Base-by-base conservation (phyloP, 495 filamentous ascomycete species). In the Aspergillus biplanus region DNA sequence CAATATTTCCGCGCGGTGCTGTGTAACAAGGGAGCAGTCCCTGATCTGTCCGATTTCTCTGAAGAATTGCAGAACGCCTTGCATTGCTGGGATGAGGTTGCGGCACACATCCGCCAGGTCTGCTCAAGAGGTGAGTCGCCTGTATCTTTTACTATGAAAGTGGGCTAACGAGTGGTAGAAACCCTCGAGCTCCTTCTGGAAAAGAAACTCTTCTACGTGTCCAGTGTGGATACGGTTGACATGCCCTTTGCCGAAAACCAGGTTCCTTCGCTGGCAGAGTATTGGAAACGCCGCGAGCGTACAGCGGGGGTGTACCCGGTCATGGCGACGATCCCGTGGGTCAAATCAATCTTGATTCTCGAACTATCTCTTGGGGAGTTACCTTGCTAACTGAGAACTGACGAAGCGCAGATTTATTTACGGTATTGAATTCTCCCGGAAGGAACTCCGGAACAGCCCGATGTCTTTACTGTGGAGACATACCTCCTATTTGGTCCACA, bases 251-350 rank as follows among this genome's bases (percentile, higher is more conserved):
- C n/a, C 6, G 44, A 52, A 7, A 34, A 50, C n/a, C 53, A 49
- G n/a, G 16, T 42, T 39, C 61, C 61, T n/a, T 63, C 54, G 11
- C n/a, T 63, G 33, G 46, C 33, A 7, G 5, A 42, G 7, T 63
- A 58, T 13, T 58, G 44, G 61, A 50, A 33, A 15, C 44, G 61
- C 12, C 31, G 61, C 3, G 53, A 63, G 21, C 47, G 55, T 21
- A 56, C 61, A 5, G 61, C 61, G 13, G 61, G 61, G 27, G 53
- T 63, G 8, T 63, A 63, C 39, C 54, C 53, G 2, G 54, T 50
- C 35, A 63, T 63, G 37, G 54, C 61, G 5, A 63, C 54, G 6
- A 63, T 63, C 33, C 61, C 61, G 61, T 58, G 34, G 6, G 61
- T 63, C 4, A 1, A 46, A 58, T 3, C 16, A 33, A 6, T 62